Evolutionary conservation across 2,329 filamentous ascomycete genomes (phyloP).

Genomic region (Curvularia verruculosa): DNA sequence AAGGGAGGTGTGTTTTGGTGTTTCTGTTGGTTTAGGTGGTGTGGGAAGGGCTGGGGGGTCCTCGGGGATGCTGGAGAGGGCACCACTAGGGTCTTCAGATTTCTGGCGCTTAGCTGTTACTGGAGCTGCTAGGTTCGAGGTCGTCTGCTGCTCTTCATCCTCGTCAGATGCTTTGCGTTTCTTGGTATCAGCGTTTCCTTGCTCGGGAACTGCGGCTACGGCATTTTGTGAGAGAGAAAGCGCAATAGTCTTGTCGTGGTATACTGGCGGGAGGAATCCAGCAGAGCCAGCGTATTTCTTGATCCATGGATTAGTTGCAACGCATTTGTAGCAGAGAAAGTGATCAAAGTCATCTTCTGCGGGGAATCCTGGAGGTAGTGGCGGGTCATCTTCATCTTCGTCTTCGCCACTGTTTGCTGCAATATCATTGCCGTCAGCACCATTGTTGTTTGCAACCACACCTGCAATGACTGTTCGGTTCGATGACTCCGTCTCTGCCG

Average conservation of each 20-base stretch:
- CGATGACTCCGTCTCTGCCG: conserved; percentile 16
- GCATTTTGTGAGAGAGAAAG: conserved; percentile 14
- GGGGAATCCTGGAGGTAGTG: conserved; percentile 84
- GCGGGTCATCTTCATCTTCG: conserved; percentile 61
- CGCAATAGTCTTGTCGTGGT: conserved; percentile 48
- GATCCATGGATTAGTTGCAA: conserved; percentile 88
- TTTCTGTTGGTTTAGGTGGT: conserved; percentile 35
- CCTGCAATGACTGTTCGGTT: conserved; percentile 28
- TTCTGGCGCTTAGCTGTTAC: conserved; percentile 44
- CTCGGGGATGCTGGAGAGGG: conserved; percentile 46
- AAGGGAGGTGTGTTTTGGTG: conserved; percentile 68
- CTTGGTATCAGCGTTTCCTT: conserved; percentile 35
- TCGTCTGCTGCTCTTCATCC: conserved; percentile 34
- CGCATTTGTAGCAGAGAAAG: conserved; percentile 93
- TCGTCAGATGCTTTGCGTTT: conserved; percentile 58
- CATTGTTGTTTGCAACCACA: conserved; percentile 25
- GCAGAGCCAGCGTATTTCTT: conserved; percentile 80
- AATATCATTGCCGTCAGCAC: conserved; percentile 44
- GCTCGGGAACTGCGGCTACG: conserved; percentile 16
- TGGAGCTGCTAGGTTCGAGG: conserved; percentile 24
- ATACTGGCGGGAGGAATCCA: conserved; percentile 80
- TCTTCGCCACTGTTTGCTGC: conserved; percentile 61
- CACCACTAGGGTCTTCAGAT: conserved; percentile 38
- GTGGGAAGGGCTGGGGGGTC: conserved; percentile 32
- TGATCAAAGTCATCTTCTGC: conserved; percentile 86